Base-by-base conservation (phyloP, 179 eudicot species). In the Heliamphora pulchella region DNA sequence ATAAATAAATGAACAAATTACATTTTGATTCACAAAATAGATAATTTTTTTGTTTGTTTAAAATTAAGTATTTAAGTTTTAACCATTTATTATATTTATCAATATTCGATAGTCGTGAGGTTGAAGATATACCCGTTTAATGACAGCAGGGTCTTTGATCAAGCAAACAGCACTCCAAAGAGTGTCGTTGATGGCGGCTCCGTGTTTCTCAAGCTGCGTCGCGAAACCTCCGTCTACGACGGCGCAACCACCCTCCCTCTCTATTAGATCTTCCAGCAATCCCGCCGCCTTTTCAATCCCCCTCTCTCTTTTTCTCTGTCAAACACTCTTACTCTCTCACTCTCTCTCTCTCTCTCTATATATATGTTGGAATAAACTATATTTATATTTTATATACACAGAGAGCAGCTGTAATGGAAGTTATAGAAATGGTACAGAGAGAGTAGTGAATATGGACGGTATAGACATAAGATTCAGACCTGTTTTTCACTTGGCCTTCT, bases 91-190 rank as follows among this genome's bases (percentile, higher is more conserved):
- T n/a, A n/a, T n/a, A n/a, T n/a, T n/a, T n/a, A n/a, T n/a, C n/a
- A n/a, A n/a, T n/a, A n/a, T n/a, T n/a, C n/a, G n/a, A n/a, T n/a
- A n/a, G n/a, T n/a, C n/a, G n/a, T 0, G 20, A 15, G 57, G 41
- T 50, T 9, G 46, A 51, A 51, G 31, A 11, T 13, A 39, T 77
- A 91, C 96, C 90, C 20, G 79, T 80, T 90, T 85, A 78, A 92
- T 84, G 84, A 94, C 92, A 77, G 87, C 64, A 47, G 98, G 92
- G 17, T 89, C 84, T 48, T 91, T 84, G 76, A 94, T 92, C 77
- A 94, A 87, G 78, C 92, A 93, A 44, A 89, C 83, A 13, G 98
- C 97, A 77, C 93, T 92, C 97, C 96, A 93, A 44, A 93, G 89
- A 80, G 92, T 85, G 69, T 93, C 97, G 43, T 89, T 89, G 70